Base-by-base conservation (phyloP, 805 yeast species). In the Kazachstania viticola region DNA sequence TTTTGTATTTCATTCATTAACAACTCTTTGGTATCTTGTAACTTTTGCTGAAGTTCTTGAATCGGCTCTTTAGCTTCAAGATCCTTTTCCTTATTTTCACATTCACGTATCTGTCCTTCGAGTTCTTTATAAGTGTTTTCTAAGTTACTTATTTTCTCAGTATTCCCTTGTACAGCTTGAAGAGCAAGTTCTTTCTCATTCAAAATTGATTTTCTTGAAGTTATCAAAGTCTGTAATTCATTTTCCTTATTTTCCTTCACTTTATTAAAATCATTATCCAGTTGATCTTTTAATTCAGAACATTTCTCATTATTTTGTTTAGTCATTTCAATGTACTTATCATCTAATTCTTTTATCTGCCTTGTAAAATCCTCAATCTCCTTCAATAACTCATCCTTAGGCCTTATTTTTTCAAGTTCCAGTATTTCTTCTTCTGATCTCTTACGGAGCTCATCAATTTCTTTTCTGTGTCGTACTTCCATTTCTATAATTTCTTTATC, bases 401-500 rank as follows among this genome's bases (percentile, higher is more conserved):
- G 56, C 9, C 36, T 21, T 23, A 41, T 31, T 11, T 33, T 36
- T 18, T 43, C 46, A 17, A 54, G 30, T 11, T 42, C 38, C 3
- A 39, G 42, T 3, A 51, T 24, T 12, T 54, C 48, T 9, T 53
- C 19, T 1, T 37, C 38, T 29, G 40, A 31, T 21, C 36, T 34
- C 5, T 31, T 26, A 6, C 38, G 34, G 4, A 38, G 32, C 7
- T 39, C 37, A 4, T 45, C 40, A 4, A 42, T 36, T 2, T 35
- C 35, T 9, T 39, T 36, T 3, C 46, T 42, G 8, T 56, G 31
- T 22, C 53, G 50, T 1, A 29, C 26, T 18, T 55, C 48, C 27
- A 56, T 48, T 1, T 30, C 30, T 17, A 54, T 54, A 16, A 44
- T 44, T 21, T 46, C 50, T n/a, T 49, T 41, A 1, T 48, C 46